Conservation (phyloP, 176 grass and related monocot genomes). For the Pontederia crassipes region DNA sequence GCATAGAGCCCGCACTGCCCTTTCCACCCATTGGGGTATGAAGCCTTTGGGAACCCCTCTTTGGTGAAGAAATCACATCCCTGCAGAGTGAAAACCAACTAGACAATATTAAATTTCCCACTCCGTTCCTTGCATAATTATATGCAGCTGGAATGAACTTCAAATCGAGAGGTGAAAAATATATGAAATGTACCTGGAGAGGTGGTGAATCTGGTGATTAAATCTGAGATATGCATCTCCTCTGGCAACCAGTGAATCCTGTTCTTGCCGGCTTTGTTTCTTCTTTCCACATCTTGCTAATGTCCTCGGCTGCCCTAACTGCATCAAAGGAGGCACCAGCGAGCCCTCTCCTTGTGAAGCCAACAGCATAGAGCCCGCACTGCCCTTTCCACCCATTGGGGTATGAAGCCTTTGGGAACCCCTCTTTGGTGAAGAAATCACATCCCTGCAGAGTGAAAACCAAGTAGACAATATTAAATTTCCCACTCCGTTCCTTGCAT, state of each 20-base stretch:
- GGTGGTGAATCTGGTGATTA: not conserved
- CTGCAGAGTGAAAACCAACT: not conserved
- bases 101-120: too few species aligned
- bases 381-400: constrained; percentile 4
- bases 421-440: constrained; percentile 1
- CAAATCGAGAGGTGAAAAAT: too few species aligned
- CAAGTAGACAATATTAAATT: too few species aligned
- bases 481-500: not conserved
- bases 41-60: not conserved
- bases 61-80: constrained; percentile 1
- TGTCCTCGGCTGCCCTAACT: not conserved
- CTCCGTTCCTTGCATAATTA: too few species aligned
- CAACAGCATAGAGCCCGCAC: constrained; percentile 1
- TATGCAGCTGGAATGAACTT: too few species aligned
- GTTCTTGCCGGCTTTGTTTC: too few species aligned
- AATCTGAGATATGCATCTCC: constrained; percentile 2
- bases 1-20: constrained; percentile 1
- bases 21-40: constrained; percentile 2
- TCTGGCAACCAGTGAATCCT: not conserved
- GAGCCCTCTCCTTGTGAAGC: constrained; percentile 7
- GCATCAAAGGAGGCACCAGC: not conserved
- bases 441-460: not conserved
- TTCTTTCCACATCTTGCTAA: constrained; percentile 1
- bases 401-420: not conserved
- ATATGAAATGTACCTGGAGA: not conserved